Evolutionary conservation across 768 basidiomycete species (phyloP), one percentile per base, ranked within the genome.

Genomic region (Pleurotus pulmonarius): DNA sequence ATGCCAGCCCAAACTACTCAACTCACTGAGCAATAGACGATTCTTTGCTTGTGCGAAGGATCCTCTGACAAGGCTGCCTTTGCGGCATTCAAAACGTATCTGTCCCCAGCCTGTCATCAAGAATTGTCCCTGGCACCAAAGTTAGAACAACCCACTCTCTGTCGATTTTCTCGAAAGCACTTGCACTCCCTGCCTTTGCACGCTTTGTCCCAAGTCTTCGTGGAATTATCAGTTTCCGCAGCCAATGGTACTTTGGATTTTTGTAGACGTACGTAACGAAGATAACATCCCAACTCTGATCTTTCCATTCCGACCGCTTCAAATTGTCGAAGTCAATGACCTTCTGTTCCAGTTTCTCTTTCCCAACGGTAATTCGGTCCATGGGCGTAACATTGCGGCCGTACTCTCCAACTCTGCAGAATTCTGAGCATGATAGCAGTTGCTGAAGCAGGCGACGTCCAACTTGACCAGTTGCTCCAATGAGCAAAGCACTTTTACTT

Each of bases 71-170:
- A 83, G 3, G 89, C 89, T 16, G 80, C 86, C 49, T 79, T 75
- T 9, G 88, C 90, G 6, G 86, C 85, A 52, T 83, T 82, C 46
- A 91, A 67, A n/a, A 91, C 88, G 64, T 89, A 90, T 66, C 88
- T 87, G 53, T 38, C 43, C 55, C 43, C 49, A 29, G 13, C 34
- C 24, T 12, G 38, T 26, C 8, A 43, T 26, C 25, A 55, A 22
- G 24, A 22, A 16, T 20, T 24, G 13, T 4, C 12, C 20, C 37
- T 38, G 48, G 11, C 49, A 5, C 24, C 51, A 18, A 9, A 4
- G 22, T 20, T 37, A 6, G 39, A 8, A 73, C n/a, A n/a, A n/a
- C 82, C 59, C 61, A 90, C 84, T 88, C 85, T 68, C 86, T 74
- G 62, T 92, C 91, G 56, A 92, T 90, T 72, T 82, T 88, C 64